Conservation (phyloP, 805 yeast species). For the Cyberlindnera mycetangii region DNA sequence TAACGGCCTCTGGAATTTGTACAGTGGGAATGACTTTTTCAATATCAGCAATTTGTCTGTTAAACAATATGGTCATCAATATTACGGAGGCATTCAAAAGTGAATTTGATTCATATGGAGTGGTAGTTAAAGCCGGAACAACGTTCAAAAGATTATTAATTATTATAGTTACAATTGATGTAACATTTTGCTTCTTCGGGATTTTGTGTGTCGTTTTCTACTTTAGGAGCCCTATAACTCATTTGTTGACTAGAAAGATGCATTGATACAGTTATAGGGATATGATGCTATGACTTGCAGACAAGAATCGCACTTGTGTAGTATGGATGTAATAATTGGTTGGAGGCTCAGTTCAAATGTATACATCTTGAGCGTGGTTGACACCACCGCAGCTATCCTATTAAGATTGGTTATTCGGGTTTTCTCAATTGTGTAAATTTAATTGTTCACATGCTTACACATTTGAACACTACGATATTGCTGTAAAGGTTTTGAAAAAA, state of each 20-base stretch:
- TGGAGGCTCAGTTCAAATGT: background rate
- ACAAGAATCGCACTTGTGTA: too few species aligned
- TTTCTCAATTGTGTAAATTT: too few species aligned
- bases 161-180: background rate
- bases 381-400: too few species aligned
- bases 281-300: too few species aligned
- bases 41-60: background rate
- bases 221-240: too few species aligned
- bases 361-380: too few species aligned
- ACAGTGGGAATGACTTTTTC: background rate
- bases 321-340: background rate
- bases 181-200: background rate
- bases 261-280: too few species aligned
- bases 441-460: too few species aligned
- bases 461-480: too few species aligned
- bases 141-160: background rate
- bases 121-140: background rate
- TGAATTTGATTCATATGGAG: background rate
- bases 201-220: background rate
- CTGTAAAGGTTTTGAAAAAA: too few species aligned
- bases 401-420: too few species aligned
- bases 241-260: too few species aligned
- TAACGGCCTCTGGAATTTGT: background rate
- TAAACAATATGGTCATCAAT: background rate
- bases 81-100: background rate